Evolutionary conservation across 257 asterid genomes (phyloP).

Genomic region (Vinca minor): DNA sequence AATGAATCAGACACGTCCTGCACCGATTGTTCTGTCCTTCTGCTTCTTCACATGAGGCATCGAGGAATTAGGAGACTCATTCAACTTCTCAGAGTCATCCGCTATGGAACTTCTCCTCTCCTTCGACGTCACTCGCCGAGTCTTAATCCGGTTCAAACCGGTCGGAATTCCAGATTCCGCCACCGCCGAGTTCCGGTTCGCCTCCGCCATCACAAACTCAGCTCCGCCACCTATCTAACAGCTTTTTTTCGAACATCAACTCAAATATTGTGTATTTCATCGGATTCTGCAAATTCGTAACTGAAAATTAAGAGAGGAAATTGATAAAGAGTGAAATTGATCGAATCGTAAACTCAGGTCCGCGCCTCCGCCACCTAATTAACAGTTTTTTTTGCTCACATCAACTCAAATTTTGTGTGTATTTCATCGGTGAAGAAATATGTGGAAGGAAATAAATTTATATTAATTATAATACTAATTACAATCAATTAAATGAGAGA

Average conservation of each 20-base stretch:
- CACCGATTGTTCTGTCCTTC: constrained; percentile 33
- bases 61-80: constrained; percentile 43
- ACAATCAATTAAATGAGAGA: too few species aligned
- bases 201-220: constrained; percentile 45
- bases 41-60: constrained; percentile 40
- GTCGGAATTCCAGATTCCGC: constrained; percentile 66
- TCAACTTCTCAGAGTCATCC: constrained; percentile 43
- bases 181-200: constrained; percentile 31
- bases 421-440: too few species aligned
- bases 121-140: constrained; percentile 37
- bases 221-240: constrained; percentile 1
- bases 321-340: too few species aligned
- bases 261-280: background rate
- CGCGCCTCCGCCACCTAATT: too few species aligned
- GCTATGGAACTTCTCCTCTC: constrained; percentile 34
- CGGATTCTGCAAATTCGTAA: background rate
- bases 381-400: too few species aligned
- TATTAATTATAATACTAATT: too few species aligned
- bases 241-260: background rate
- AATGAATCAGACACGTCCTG: constrained; percentile 27
- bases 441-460: too few species aligned
- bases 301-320: background rate
- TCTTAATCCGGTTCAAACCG: constrained; percentile 88
- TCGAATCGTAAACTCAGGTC: too few species aligned
- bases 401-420: too few species aligned